Percentiles rank a stretch among this genome's conserved stretches.
Evolutionary conservation across 345 rosid species (phyloP).

Genomic region (Carallia pectinifolia): DNA sequence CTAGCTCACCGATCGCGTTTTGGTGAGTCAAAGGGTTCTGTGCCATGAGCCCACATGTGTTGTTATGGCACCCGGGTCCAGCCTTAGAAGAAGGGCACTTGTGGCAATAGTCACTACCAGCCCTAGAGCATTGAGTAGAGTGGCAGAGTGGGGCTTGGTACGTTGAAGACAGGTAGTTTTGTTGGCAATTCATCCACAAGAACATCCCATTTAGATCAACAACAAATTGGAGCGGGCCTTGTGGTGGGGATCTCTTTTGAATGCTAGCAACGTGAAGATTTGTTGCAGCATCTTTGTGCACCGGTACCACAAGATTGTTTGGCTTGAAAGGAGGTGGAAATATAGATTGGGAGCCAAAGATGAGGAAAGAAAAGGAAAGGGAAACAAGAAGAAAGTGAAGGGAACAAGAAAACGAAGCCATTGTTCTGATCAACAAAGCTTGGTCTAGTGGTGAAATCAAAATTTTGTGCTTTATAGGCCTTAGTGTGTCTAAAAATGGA

Average conservation of each 20-base stretch:
- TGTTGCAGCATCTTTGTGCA: slow-evolving; percentile 21
- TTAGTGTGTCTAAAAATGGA: not conserved
- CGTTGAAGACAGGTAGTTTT: slow-evolving; percentile 31
- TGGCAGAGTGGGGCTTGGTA: slow-evolving; percentile 32
- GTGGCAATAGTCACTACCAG: slow-evolving; percentile 16
- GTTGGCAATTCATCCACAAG: slow-evolving; percentile 23
- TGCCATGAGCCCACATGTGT: slow-evolving; percentile 37
- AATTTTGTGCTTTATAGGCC: too few relatives aligned
- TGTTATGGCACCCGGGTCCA: slow-evolving; percentile 40
- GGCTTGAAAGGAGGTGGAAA: slow-evolving; percentile 10
- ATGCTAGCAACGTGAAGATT: slow-evolving; percentile 25
- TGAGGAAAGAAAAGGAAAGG: slow-evolving; percentile 5
- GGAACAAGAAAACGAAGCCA: slow-evolving; percentile 19
- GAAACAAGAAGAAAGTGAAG: not conserved
- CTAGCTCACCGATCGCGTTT: slow-evolving; percentile 30
- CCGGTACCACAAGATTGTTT: slow-evolving; percentile 21
- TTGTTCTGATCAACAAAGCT: slow-evolving; percentile 2
- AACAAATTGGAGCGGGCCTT: slow-evolving; percentile 12
- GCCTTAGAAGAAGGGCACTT: slow-evolving; percentile 15
- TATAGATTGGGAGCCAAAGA: slow-evolving; percentile 7
- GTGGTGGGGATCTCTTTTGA: slow-evolving; percentile 24
- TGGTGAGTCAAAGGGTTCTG: slow-evolving; percentile 27
- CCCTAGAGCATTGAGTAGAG: slow-evolving; percentile 29
- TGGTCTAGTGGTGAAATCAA: too few relatives aligned
- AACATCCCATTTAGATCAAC: slow-evolving; percentile 28